Evolutionary conservation across 2,329 filamentous ascomycete species (phyloP), one percentile per base, ranked within the genome.

Genomic region (Colletotrichum plurivorum): DNA sequence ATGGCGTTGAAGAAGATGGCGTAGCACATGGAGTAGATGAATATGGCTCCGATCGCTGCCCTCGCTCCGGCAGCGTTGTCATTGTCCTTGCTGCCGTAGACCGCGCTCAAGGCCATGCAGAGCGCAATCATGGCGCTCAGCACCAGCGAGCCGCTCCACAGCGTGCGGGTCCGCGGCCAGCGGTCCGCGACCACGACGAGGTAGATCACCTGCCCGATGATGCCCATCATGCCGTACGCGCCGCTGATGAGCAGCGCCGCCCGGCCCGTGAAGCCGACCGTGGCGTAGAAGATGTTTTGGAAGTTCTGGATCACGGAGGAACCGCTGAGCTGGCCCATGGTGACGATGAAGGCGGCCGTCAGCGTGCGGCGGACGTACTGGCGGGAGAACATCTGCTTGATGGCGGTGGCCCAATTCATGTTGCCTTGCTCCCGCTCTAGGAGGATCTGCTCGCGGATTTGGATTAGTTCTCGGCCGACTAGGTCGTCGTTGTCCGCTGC

Each of bases 1-100:
- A 75, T 79, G 10, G 76, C 74, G 69, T 81, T 81, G 73, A 81
- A 81, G 67, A 81, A 80, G 22, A 80, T 65, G 6, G 79, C 79
- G 69, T 79, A 81, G 9, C 71, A 73, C 48, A 74, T 71, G 5
- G 78, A 80, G 72, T 78, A 81, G 15, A 81, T 57, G 72, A 81
- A 82, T 45, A 81, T 80, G 69, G 79, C 78, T 0, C 78, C 78
- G 39, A 81, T 77, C 0, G 75, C 78, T 0, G 75, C 79, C 2
- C 75, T 73, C 6, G 78, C 71, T 20, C 78, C 78, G 22, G 63
- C 69, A 0, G 71, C 55, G 31, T 74, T 76, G 20, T 71, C 72
- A 10, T 62, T 63, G 60, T 59, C n/a, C 67, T 70, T 58, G 61
- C 41, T 55, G 36, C 67, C 57, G 22, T 65, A 69, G 9, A 70